These are phyloP conservation scores for Stagonosporopsis chrysanthemi DNA, from an alignment of 2,329 filamentous ascomycete genomes.

Conservation along the genomic window DNA sequence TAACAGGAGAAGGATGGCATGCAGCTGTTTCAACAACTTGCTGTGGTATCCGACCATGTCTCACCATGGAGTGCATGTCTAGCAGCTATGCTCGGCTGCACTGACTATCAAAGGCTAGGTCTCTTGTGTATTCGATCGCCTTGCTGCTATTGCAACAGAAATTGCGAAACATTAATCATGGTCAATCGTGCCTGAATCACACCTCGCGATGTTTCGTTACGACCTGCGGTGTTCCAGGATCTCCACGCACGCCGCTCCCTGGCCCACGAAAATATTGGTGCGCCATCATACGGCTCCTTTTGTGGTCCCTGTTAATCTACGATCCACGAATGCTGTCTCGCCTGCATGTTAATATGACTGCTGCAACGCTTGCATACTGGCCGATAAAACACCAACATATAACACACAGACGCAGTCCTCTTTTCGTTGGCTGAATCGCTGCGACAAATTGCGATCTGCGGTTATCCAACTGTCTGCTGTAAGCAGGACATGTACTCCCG, in stretches of 20 bases:
- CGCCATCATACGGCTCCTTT: conserved; percentile 16
- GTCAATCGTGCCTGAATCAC: background rate
- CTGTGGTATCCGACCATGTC: conserved; percentile 31
- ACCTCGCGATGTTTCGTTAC: conserved; percentile 3
- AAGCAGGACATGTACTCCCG: background rate
- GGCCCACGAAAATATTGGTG: conserved; percentile 14
- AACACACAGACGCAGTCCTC: background rate
- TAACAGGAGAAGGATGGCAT: conserved; percentile 28
- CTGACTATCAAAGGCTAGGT: background rate
- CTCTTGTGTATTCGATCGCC: conserved; percentile 4
- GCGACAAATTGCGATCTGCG: background rate
- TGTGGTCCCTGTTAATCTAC: conserved; percentile 10
- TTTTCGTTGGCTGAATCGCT: conserved; percentile 7
- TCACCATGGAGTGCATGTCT: conserved; percentile 20
- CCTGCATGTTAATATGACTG: conserved; percentile 7
- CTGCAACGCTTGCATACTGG: conserved; percentile 17
- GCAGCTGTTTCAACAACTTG: conserved; percentile 33
- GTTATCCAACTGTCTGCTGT: background rate
- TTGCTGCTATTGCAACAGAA: background rate
- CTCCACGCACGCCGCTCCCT: conserved; percentile 13
- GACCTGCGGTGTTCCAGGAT: conserved; percentile 15
- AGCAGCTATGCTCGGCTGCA: conserved; percentile 3
- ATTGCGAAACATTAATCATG: background rate
- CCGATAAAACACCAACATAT: conserved; percentile 12
- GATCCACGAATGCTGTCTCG: conserved; percentile 6